Evolutionary conservation across 2,329 filamentous ascomycete species (phyloP), one percentile per base, ranked within the genome.

Genomic region (Drechslerella stenobrocha): DNA sequence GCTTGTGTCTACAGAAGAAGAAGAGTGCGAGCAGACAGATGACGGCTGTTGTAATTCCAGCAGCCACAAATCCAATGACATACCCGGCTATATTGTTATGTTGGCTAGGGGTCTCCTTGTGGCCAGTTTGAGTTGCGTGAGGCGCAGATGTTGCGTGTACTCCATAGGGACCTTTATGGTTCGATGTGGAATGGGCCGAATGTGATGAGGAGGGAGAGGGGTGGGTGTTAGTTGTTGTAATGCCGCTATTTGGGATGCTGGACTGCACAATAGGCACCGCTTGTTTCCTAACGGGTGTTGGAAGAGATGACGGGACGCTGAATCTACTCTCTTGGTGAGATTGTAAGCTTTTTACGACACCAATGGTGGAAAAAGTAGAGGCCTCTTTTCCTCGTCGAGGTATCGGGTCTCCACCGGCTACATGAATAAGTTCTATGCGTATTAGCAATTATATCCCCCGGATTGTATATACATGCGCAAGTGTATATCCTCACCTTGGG

Each of bases 1-100:
- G 30, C 23, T 53, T 67, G 22, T 55, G 32, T 18, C 53, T 46
- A 28, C 63, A 67, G 28, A 67, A 67, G 42, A 67, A 67, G 30
- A 67, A 55, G n/a, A 67, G n/a, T 1, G 45, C 50, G 15, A 67
- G 26, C 1, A 60, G 34, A 22, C 56, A 55, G 15, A 67, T 59
- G 13, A 67, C 22, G 9, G 50, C 44, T 5, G 55, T 60, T 8
- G 63, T 67, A 15, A 67, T 30, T 5, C 53, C 53, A 1, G 55
- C 63, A 13, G 45, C 53, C n/a, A 67, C 55, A 7, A 67, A 26
- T 18, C 63, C 63, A 13, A 60, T 30, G 9, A 67, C 51, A n/a
- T 60, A 55, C n/a, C 63, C 61, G 4, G 47, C 42, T 23, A 55
- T 42, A 32, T 48, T 13, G 9, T 66, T 37, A 28, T 56, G 48